phyloP scores from a whole-genome alignment of 768 basidiomycete genomes.

The Russula dissimulans region DNA sequence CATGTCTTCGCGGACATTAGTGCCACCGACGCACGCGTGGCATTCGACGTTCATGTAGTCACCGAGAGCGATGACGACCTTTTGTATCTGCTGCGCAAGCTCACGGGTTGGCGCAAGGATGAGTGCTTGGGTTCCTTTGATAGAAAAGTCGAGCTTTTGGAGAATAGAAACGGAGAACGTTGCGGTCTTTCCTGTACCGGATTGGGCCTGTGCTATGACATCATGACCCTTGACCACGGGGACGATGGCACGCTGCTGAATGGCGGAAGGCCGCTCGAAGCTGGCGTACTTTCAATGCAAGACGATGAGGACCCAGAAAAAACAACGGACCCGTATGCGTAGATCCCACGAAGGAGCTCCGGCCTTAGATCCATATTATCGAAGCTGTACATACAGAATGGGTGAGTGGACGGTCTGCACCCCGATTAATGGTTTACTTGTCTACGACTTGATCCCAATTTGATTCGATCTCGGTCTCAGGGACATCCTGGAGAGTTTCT shows the following conservation, averaged over 20 bases:
- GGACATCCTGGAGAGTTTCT: too few species aligned
- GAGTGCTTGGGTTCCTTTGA: slow-evolving; percentile 94
- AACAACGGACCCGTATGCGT: too few species aligned
- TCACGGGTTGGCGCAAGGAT: slow-evolving; percentile 97
- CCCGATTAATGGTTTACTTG: too few species aligned
- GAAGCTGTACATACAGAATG: too few species aligned
- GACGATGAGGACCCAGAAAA: too few species aligned
- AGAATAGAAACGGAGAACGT: slow-evolving; percentile 99
- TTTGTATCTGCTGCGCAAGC: slow-evolving; percentile 96
- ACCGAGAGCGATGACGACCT: slow-evolving; percentile 89
- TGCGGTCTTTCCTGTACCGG: slow-evolving; percentile 98
- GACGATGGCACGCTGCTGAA: slow-evolving; percentile 98
- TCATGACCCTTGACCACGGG: slow-evolving; percentile 98
- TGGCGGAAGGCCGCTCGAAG: slow-evolving; percentile 97
- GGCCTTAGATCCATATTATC: too few species aligned
- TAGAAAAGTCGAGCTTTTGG: slow-evolving; percentile 79
- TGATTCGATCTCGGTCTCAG: too few species aligned
- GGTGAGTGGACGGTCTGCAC: too few species aligned
- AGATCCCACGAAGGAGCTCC: too few species aligned
- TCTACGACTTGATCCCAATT: too few species aligned
- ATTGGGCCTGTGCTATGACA: slow-evolving; percentile 98
- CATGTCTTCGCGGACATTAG: slow-evolving; percentile 96
- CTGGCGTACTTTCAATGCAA: slow-evolving; percentile 27
- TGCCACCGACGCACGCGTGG: slow-evolving; percentile 96
- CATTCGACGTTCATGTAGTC: slow-evolving; percentile 94